These are phyloP conservation scores for Brettanomyces naardenensis DNA, from an alignment of 805 yeast genomes.

Conservation along the genomic window DNA sequence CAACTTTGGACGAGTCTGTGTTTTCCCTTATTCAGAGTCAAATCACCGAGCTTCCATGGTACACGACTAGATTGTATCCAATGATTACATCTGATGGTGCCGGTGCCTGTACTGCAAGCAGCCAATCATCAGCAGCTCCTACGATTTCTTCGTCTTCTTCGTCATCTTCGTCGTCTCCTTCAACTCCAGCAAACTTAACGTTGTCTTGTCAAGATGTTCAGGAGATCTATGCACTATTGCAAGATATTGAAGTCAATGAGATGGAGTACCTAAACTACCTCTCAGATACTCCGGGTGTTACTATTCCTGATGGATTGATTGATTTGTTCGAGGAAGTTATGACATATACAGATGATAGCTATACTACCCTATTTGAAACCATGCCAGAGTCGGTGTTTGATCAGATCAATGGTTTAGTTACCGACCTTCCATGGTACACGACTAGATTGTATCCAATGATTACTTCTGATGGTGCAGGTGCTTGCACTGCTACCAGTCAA, in stretches of 20 bases:
- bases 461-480: slow-evolving; percentile 6
- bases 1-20: too few relatives aligned
- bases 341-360: slow-evolving; percentile 30
- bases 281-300: slow-evolving; percentile 4
- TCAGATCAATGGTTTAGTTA: slow-evolving; percentile 7
- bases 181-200: background rate
- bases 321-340: slow-evolving; percentile 18
- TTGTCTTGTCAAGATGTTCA: background rate
- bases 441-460: slow-evolving; percentile 12
- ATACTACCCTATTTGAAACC: slow-evolving; percentile 26
- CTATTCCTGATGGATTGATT: slow-evolving; percentile 11
- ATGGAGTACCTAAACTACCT: slow-evolving; percentile 10
- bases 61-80: too few relatives aligned
- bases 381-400: slow-evolving; percentile 4
- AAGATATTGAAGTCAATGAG: slow-evolving; percentile 9
- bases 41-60: too few relatives aligned
- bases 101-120: too few relatives aligned
- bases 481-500: background rate
- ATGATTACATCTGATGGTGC: too few relatives aligned
- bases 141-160: background rate
- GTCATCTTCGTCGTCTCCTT: background rate
- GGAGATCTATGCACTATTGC: slow-evolving; percentile 5
- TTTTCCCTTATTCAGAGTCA: too few relatives aligned
- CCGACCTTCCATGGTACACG: slow-evolving; percentile 21
- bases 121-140: background rate